phyloP scores from a whole-genome alignment of 805 yeast genomes.

The Kodamaea neixiangensis region DNA sequence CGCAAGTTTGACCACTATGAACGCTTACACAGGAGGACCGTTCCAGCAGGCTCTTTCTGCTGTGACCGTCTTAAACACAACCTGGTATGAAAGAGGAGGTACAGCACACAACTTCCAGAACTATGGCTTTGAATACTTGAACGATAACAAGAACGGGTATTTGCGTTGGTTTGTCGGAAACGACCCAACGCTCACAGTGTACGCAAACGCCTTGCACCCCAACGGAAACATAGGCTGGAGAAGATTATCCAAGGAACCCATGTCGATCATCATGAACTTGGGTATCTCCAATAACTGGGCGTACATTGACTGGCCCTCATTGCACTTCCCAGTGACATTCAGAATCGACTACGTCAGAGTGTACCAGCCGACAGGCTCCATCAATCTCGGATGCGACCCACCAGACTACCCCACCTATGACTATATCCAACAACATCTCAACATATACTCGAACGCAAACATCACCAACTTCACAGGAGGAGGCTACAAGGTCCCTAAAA shows the following conservation, averaged over 20 bases:
- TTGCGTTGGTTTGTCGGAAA: slow-evolving; percentile 87
- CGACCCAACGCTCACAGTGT: slow-evolving; percentile 70
- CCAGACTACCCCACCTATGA: slow-evolving; percentile 79
- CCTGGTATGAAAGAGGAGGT: slow-evolving; percentile 78
- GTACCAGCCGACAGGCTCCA: slow-evolving; percentile 73
- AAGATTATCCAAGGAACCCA: slow-evolving; percentile 83
- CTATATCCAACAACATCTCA: slow-evolving; percentile 70
- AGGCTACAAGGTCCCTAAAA: slow-evolving; percentile 56
- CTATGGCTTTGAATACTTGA: slow-evolving; percentile 76
- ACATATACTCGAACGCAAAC: slow-evolving; percentile 71
- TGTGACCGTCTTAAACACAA: slow-evolving; percentile 69
- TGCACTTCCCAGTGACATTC: slow-evolving; percentile 77
- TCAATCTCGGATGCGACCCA: slow-evolving; percentile 82
- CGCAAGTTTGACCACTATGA: slow-evolving; percentile 70
- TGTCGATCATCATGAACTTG: slow-evolving; percentile 83
- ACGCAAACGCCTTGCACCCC: slow-evolving; percentile 77
- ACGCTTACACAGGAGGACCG: slow-evolving; percentile 90
- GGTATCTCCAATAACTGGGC: slow-evolving; percentile 94
- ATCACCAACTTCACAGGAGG: slow-evolving; percentile 72
- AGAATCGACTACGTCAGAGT: slow-evolving; percentile 83
- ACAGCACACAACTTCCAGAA: slow-evolving; percentile 56
- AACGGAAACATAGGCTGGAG: slow-evolving; percentile 91
- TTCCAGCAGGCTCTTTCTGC: slow-evolving; percentile 94
- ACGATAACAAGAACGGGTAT: slow-evolving; percentile 71
- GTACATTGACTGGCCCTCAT: slow-evolving; percentile 83